Base-by-base conservation (phyloP, 371 early-diverging fungal species). In the Cladochytrium tenue region DNA sequence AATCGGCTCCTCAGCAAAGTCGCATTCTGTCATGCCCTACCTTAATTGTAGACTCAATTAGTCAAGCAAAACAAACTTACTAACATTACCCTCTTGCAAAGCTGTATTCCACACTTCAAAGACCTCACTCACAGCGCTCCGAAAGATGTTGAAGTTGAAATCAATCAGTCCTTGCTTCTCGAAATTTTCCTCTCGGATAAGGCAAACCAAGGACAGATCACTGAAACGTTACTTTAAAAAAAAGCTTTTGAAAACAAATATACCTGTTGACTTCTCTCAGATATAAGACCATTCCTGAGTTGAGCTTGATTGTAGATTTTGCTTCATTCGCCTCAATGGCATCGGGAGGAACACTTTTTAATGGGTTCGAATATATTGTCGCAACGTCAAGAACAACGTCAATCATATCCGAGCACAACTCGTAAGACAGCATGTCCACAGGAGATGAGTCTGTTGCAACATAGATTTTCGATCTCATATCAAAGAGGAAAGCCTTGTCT, bases 401-500 rank as follows among this genome's bases (percentile, higher is more conserved):
- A 76, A 97, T 94, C 89, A 95, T 96, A 72, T 96, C 93, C 55
- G 89, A 88, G 68, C 96, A 95, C 36, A 97, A 87, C 76, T 92
- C 92, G 76, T 95, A 96, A 1, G 90, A 87, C 67, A 93, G 93
- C 80, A 94, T 88, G 69, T 94, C 95, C 32, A 94, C 94, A 2
- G 97, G 97, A 1, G 95, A 92, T 53, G 90, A 88, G 65, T 97
- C 97, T 3, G 95, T 95, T 2, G 97, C 95, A 64, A 97, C 86
- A 68, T 95, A 97, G 32, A 96, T 88, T 73, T 95, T 95, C 32
- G 91, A 90, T 33, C 84, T 63, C 10, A 89, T 84, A 73, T 97
- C 97, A 71, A 97, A 95, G 53, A 97, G 75, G 73, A 94, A 96
- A 15, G 94, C 94, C 73, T 97, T 96, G 67, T 97, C 97, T 62